Conservation (phyloP, 441 rosid species). For the Populus hybrid region DNA sequence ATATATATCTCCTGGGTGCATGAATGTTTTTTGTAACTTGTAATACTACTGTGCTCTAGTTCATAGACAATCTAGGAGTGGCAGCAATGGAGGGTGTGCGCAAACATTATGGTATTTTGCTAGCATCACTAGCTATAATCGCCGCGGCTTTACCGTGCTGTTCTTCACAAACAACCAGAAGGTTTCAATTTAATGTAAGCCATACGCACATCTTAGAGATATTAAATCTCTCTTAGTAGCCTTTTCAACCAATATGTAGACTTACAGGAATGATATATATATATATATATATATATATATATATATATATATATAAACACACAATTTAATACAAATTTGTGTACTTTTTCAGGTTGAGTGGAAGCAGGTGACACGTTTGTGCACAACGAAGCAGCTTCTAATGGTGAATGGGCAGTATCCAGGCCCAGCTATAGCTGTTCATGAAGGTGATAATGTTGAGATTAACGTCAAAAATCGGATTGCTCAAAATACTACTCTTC, state of each 20-base stretch:
- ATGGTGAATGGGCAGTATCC: background rate
- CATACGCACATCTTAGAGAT: too few species aligned
- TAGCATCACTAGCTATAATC: background rate
- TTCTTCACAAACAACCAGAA: background rate
- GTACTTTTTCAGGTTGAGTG: background rate
- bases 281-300: too few species aligned
- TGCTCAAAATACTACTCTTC: background rate
- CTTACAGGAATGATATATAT: too few species aligned
- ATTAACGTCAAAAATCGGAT: background rate
- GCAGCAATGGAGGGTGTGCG: background rate
- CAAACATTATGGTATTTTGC: background rate
- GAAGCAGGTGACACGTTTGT: background rate
- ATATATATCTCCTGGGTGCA: background rate
- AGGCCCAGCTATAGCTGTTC: constrained; percentile 4
- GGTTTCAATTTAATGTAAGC: constrained; percentile 1
- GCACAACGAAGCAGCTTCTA: background rate
- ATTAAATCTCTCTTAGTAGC: background rate
- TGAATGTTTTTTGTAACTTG: background rate
- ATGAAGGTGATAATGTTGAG: background rate
- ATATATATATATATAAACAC: too few species aligned
- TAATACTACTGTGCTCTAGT: too few species aligned
- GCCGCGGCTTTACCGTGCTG: background rate
- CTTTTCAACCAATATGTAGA: background rate
- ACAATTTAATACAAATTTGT: background rate
- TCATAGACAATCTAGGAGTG: background rate